Base-by-base conservation (phyloP, 2,329 filamentous ascomycete species). In the Clonostachys rosea region DNA sequence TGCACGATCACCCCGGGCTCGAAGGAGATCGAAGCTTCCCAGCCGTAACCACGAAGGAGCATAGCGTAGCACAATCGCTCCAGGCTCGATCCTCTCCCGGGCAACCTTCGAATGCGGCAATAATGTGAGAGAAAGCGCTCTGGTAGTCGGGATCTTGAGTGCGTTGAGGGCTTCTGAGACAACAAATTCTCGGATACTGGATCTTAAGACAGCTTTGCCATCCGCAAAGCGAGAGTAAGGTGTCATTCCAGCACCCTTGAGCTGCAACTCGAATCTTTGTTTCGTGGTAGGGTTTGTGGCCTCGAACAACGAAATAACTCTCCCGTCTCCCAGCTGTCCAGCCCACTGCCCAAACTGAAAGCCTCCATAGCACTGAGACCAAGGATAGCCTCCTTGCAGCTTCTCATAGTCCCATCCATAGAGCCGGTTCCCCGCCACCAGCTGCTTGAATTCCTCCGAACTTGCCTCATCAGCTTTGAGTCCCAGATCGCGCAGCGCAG, bases 351-450 rank as follows among this genome's bases (percentile, higher is more conserved):
- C 94, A 62, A 85, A 83, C 60, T 84, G 77, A 59, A 79, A 83
- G 48, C 92, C 92, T 48, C 94, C 94, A 64, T 99, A 99, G 70
- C 94, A 97, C 69, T 99, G 94, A 34, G 94, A 91, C 94, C 94
- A 99, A 0, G 94, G 92, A 63, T 99, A 99, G 40, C 94, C 83
- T 17, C 87, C 86, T 49, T 82, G 71, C 20, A 70, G 63, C 54
- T 74, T 76, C 49, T 83, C 77, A 49, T 86, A 79, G 53, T 90
- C 79, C 81, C 87, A 88, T 44, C 91, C 92, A 47, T 87, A 81
- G 13, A 96, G 78, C 59, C 83, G 84, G 62, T 94, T 95, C 4
- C 94, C 94, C 0, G 88, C 83, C 7, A 95, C 87, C 1, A 90
- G 75, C 50, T 87, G 76, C 51, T 80, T 78, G 63, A 97, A 96